Evolutionary conservation across 495 filamentous ascomycete genomes (phyloP).

Genomic region (Xylaria telfairii): DNA sequence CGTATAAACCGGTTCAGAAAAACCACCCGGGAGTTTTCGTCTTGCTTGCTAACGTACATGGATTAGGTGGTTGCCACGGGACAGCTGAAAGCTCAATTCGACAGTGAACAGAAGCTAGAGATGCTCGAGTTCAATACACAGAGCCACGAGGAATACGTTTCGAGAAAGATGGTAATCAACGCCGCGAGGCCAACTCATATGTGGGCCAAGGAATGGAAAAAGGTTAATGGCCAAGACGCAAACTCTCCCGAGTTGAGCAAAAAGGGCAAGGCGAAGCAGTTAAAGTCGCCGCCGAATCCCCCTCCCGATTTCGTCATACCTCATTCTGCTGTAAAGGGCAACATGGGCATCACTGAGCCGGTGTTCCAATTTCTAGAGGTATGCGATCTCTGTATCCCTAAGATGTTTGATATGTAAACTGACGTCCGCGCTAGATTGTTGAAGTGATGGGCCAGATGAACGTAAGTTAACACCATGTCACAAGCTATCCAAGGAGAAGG

Average conservation of each 20-base stretch:
- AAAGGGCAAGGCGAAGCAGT: conserved; percentile 60
- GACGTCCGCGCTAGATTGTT: conserved; percentile 57
- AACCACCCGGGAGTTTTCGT: background rate
- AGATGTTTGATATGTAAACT: background rate
- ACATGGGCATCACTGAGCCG: conserved; percentile 63
- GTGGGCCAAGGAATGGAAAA: conserved; percentile 63
- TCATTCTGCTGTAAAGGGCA: conserved; percentile 64
- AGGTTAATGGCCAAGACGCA: conserved; percentile 59
- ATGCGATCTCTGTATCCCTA: conserved; percentile 25
- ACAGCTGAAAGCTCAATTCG: conserved; percentile 68
- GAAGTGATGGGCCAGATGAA: conserved; percentile 80
- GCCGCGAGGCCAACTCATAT: conserved; percentile 58
- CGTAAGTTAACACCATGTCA: conserved; percentile 29
- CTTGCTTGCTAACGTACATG: conserved; percentile 5
- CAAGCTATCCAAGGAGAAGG: background rate
- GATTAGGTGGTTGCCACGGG: conserved; percentile 68
- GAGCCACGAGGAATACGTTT: conserved; percentile 72
- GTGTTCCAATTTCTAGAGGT: conserved; percentile 77
- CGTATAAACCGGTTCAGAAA: conserved; percentile 31
- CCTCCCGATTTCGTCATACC: conserved; percentile 66
- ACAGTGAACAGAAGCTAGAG: conserved; percentile 72
- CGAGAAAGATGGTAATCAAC: conserved; percentile 61
- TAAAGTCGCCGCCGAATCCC: conserved; percentile 56
- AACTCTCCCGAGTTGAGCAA: conserved; percentile 80
- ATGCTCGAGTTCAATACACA: conserved; percentile 70